Conservation (phyloP, 306 rosid species). For the Myrica gale region DNA sequence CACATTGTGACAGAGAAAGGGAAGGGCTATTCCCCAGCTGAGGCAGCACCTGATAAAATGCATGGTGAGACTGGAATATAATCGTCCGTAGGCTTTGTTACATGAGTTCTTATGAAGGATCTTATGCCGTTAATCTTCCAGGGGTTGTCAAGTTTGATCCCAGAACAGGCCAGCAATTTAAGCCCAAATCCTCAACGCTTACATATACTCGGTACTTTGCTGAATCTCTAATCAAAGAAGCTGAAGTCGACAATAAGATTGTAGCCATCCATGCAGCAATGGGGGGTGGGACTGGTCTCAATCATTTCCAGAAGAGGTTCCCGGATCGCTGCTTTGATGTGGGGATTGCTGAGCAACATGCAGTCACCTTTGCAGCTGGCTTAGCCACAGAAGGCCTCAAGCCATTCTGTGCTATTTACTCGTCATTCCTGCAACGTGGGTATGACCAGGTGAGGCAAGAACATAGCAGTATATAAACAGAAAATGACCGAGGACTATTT, state of each 20-base stretch:
- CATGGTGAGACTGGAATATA: conserved; percentile 54
- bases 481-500: background rate
- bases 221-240: conserved; percentile 84
- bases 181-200: conserved; percentile 61
- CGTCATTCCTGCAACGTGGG: conserved; percentile 90
- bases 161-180: conserved; percentile 72
- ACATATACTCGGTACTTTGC: conserved; percentile 80
- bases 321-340: conserved; percentile 91
- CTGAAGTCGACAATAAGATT: conserved; percentile 65
- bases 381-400: conserved; percentile 92
- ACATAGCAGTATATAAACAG: background rate
- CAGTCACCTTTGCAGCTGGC: conserved; percentile 95
- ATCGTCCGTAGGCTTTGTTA: background rate
- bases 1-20: conserved; percentile 90
- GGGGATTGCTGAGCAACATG: conserved; percentile 95
- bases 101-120: conserved; percentile 9
- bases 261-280: conserved; percentile 97
- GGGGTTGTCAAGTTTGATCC: conserved; percentile 91
- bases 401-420: conserved; percentile 89
- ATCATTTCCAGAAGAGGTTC: conserved; percentile 77
- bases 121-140: conserved; percentile 30
- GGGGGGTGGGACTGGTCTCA: conserved; percentile 94
- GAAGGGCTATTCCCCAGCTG: conserved; percentile 92
- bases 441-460: conserved; percentile 71
- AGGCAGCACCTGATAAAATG: conserved; percentile 79